phyloP scores from a whole-genome alignment of 352 stramenopile species.

The Globisporangium uncinulatum region DNA sequence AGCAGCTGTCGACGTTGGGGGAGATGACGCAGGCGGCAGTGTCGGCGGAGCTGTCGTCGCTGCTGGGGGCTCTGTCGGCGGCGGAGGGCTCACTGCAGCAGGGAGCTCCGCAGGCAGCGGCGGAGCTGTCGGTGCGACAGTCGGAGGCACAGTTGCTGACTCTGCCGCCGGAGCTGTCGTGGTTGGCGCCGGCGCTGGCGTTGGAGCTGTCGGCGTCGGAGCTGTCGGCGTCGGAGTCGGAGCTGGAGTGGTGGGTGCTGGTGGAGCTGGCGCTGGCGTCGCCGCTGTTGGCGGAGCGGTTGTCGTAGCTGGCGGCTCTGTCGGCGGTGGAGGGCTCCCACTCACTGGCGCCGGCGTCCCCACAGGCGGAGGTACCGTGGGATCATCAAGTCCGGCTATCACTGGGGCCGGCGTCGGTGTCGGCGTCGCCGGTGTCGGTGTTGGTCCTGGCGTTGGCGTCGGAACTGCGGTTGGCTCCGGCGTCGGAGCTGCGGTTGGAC shows the following conservation, averaged over 20 bases:
- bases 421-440: constrained; percentile 3
- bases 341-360: constrained; percentile 3
- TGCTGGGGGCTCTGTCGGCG: neutral
- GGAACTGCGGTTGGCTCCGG: neutral
- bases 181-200: constrained; percentile 4
- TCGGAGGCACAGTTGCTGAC: neutral
- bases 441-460: neutral
- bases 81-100: neutral
- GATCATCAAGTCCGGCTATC: no score
- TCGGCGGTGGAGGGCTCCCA: constrained; percentile 6
- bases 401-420: neutral
- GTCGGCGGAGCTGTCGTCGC: neutral
- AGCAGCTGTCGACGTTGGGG: neutral
- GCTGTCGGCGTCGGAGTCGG: no score
- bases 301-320: constrained; percentile 6
- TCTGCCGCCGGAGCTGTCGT: neutral
- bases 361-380: no score
- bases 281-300: constrained; percentile 12
- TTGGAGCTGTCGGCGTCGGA: neutral
- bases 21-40: neutral
- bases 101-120: neutral
- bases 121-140: neutral
- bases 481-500: neutral
- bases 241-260: neutral
- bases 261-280: constrained; percentile 7